Conservation (phyloP, 2,329 filamentous ascomycete species). For the Monilinia polystroma region DNA sequence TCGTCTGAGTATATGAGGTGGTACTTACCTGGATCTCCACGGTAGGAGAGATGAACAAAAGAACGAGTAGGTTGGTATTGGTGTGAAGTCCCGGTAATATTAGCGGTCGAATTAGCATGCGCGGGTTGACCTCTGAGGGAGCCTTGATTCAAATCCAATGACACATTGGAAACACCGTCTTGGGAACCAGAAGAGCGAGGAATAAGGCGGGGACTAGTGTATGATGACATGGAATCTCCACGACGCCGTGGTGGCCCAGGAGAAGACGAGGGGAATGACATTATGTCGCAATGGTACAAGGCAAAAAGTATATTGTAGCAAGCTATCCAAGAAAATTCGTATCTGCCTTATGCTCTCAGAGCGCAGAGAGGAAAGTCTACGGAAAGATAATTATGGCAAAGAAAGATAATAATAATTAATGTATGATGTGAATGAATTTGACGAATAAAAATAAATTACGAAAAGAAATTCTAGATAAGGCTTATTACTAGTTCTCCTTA, state of each 20-base stretch:
- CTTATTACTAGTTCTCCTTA: conserved; percentile 9
- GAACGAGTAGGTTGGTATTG: conserved; percentile 68
- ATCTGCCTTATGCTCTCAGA: conserved; percentile 20
- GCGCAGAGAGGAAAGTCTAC: conserved; percentile 1
- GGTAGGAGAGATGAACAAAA: conserved; percentile 65
- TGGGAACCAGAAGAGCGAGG: conserved; percentile 30
- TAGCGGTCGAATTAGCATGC: conserved; percentile 25
- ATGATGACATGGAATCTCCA: conserved; percentile 31
- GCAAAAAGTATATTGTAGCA: not conserved
- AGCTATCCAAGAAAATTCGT: not conserved
- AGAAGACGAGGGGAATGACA: conserved; percentile 35
- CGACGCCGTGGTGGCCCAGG: conserved; percentile 30
- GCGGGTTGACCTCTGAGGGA: conserved; percentile 31
- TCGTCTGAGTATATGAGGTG: not conserved
- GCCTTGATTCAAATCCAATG: conserved; percentile 31
- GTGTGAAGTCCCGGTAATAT: conserved; percentile 30
- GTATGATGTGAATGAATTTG: conserved; percentile 2
- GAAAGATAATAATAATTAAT: conserved; percentile 1
- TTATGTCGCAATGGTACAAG: conserved; percentile 19
- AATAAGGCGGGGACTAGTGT: conserved; percentile 36
- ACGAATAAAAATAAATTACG: conserved; percentile 14
- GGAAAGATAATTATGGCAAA: not conserved
- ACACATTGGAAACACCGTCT: conserved; percentile 27
- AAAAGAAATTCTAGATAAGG: conserved; percentile 18
- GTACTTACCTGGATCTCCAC: conserved; percentile 55